Base-by-base conservation (phyloP, 768 basidiomycete species). In the Tulasnella sp. region DNA sequence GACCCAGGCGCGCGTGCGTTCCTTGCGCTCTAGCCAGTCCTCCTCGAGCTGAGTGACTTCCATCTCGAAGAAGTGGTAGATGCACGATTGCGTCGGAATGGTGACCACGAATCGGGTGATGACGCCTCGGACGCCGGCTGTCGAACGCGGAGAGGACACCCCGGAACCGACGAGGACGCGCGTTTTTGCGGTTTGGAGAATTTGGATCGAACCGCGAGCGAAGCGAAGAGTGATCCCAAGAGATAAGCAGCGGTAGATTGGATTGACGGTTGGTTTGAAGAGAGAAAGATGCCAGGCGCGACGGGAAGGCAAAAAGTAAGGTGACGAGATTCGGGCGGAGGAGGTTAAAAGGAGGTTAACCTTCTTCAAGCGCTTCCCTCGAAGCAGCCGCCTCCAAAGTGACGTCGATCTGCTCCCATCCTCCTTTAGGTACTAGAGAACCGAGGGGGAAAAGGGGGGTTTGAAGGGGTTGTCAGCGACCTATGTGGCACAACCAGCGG, bases 331-430 rank as follows among this genome's bases (percentile, higher is more conserved):
- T 42, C 66, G 42, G n/a, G 69, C 65, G 42, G 39, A 63, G 67
- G 42, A 67, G 37, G 71, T 70, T 52, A 89, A 84, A 89, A 29
- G 52, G 52, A 59, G 52, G 52, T 59, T 88, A 90, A 94, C 92
- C 92, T 94, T 94, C 92, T 91, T 94, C 92, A 81, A 90, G 84
- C 82, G 92, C 92, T 88, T 94, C 92, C 81, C 92, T 87, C 78
- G 87, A 90, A 83, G 92, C 92, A 79, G 92, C 92, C 83, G 87
- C 89, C 84, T 93, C 91, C 78, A 94, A 83, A 80, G 83, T 84
- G 77, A 85, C 88, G 85, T 94, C 92, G 72, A 89, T 84, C 76
- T 87, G 83, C 81, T 94, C 92, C 89, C 89, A 94, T 79, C 92
- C 92, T 80, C 92, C 92, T 84, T 94, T 94, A n/a, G 92, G 92